Evolutionary conservation across 129 eudicot genomes (phyloP), one percentile per base, ranked within the genome.

Genomic region (Kitagawia praeruptora): DNA sequence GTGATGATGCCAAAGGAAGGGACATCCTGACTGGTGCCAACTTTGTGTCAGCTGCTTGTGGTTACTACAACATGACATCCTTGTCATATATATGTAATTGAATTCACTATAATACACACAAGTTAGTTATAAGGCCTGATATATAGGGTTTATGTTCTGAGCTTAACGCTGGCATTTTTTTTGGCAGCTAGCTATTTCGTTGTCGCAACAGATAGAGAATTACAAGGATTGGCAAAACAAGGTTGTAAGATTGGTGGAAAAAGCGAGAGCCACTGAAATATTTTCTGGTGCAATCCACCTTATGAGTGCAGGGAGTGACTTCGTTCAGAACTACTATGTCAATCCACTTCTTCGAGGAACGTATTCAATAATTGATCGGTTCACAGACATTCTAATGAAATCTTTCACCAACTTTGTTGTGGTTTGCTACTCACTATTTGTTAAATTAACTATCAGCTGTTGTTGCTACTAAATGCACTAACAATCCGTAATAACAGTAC

Each of bases 221-320:
- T 93, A 93, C 92, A 85, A 75, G 78, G 86, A 85, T 23, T 91
- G 93, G 92, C 94, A 93, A 76, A 85, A 74, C 67, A 85, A 80
- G 78, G 94, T 93, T 66, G 85, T 77, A 76, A 70, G 49, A 11
- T 41, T 87, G 89, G 94, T 87, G 13, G 98, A 96, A 63, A 77
- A 66, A 40, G 82, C 77, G 16, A 86, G 79, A 77, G 98, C 96
- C 3, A 66, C 75, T 14, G 73, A 39, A 14, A 89, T 89, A 53
- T 75, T 93, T 73, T 86, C 96, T 0, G 80, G 89, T 9, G 96
- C 88, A 51, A 82, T 93, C 79, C 94, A 93, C 53, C 86, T 91
- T 31, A 66, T 91, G 70, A 89, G 96, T 81, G 96, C 94, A n/a
- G 98, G 98, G 48, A 93, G 98, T 74, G 98, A 91, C 76, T 93